These are phyloP conservation scores for Metrosideros polymorpha DNA, from an alignment of 441 rosid species.

Conservation along the genomic window DNA sequence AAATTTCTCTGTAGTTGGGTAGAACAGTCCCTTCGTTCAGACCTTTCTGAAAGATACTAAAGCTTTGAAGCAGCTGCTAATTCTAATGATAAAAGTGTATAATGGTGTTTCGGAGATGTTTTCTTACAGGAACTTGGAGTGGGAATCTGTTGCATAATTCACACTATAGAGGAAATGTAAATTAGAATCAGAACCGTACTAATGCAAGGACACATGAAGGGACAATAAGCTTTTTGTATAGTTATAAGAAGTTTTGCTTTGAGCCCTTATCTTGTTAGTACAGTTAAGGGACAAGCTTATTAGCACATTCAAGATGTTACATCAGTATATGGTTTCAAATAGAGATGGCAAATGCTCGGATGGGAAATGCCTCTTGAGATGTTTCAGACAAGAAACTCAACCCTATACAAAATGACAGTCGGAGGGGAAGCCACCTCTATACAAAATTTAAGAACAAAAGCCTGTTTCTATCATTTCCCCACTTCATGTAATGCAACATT, in stretches of 20 bases:
- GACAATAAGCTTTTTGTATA: neutral
- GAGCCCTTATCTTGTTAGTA: neutral
- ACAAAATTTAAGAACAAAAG: neutral
- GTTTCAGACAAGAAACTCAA: neutral
- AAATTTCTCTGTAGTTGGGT: neutral
- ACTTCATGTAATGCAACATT: neutral
- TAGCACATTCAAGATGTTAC: neutral
- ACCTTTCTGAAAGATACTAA: neutral
- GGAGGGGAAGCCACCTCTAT: neutral
- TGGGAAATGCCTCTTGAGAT: neutral
- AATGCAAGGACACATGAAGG: neutral
- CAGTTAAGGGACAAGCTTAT: neutral
- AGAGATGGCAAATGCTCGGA: neutral
- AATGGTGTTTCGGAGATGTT: neutral
- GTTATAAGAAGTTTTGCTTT: neutral
- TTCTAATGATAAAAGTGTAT: neutral
- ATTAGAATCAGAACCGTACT: neutral
- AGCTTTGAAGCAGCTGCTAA: neutral
- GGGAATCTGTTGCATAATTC: neutral
- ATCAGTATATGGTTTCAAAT: neutral
- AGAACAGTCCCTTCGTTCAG: neutral
- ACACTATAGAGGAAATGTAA: neutral
- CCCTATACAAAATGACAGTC: neutral
- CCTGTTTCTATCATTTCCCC: neutral
- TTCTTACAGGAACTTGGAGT: neutral